Conservation (phyloP, 306 rosid genomes). For the Vigna unguiculata region DNA sequence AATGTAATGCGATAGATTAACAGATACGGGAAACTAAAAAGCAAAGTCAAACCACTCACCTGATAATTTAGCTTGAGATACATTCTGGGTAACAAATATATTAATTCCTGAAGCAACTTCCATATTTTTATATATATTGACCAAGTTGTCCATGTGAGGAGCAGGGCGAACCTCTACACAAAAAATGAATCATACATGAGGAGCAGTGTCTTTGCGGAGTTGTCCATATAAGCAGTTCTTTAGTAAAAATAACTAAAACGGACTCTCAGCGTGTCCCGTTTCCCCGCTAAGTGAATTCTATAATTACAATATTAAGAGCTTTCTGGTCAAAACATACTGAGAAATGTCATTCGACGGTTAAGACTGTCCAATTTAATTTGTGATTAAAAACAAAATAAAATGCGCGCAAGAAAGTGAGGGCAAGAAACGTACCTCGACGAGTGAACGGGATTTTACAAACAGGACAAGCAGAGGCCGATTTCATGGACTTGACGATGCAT, state of each 20-base stretch:
- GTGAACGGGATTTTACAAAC: conserved; percentile 85
- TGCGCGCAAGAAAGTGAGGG: not conserved
- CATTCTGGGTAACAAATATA: conserved; percentile 74
- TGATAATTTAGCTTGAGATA: conserved; percentile 51
- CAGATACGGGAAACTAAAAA: not conserved
- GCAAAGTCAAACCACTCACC: conserved; percentile 47
- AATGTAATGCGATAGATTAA: not conserved
- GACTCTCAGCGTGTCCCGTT: not conserved
- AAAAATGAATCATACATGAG: no score
- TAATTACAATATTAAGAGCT: not conserved
- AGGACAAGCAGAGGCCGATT: conserved; percentile 74
- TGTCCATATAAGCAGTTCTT: not conserved
- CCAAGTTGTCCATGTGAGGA: conserved; percentile 91
- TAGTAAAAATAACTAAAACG: not conserved
- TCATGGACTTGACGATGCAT: conserved; percentile 80
- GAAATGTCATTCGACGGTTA: not conserved
- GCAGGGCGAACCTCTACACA: conserved; percentile 81
- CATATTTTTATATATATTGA: conserved; percentile 88
- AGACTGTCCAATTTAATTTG: not conserved
- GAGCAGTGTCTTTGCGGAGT: no score
- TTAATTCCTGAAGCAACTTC: conserved; percentile 78
- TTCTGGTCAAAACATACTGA: not conserved
- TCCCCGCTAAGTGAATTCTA: not conserved
- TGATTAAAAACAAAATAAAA: not conserved
- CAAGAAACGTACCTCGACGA: conserved; percentile 67